Percentiles rank a stretch among this genome's conserved stretches.
Conservation (phyloP, 306 rosid genomes). For the Cercis canadensis region DNA sequence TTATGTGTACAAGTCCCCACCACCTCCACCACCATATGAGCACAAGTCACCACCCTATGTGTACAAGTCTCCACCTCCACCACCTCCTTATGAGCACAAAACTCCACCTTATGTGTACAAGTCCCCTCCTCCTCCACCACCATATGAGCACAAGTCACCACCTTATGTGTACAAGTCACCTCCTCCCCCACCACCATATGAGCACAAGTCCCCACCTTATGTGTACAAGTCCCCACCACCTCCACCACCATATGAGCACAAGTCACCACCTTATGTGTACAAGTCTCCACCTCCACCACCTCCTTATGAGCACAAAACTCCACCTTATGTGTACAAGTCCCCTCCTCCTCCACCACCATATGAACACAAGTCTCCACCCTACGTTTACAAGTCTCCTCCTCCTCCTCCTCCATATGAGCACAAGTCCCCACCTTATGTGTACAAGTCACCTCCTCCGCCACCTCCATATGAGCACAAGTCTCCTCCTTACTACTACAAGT, state of each 20-base stretch:
- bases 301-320: background rate
- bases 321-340: conserved; percentile 41
- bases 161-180: conserved; percentile 38
- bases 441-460: conserved; percentile 43
- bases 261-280: background rate
- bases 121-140: conserved; percentile 36
- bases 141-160: conserved; percentile 44
- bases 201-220: conserved; percentile 40
- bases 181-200: conserved; percentile 6
- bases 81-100: background rate
- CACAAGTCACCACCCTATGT: background rate
- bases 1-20: conserved; percentile 30
- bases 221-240: background rate
- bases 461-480: conserved; percentile 48
- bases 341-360: conserved; percentile 41
- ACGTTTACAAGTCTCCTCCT: conserved; percentile 45
- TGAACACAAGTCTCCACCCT: conserved; percentile 55
- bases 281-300: conserved; percentile 47
- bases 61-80: conserved; percentile 38
- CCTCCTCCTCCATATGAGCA: conserved; percentile 16
- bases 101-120: conserved; percentile 53
- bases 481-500: background rate
- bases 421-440: conserved; percentile 3
- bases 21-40: conserved; percentile 11
- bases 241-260: conserved; percentile 11